Conservation (phyloP, 306 rosid genomes). For the Dalbergia cultrata region DNA sequence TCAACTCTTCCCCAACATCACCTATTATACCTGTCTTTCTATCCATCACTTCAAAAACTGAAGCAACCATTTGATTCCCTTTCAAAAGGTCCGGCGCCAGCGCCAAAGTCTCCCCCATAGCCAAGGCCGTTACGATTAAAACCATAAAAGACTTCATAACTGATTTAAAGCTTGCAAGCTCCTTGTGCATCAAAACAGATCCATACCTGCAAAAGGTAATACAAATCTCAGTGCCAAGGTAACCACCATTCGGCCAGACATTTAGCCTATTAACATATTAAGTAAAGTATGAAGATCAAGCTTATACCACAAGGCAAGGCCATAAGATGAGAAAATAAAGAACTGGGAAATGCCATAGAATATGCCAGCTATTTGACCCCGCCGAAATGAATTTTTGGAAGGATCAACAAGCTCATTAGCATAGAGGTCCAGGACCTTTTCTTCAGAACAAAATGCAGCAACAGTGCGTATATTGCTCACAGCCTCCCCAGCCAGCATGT, state of each 20-base stretch:
- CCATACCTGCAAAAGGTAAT: slow-evolving; percentile 77
- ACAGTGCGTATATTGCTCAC: slow-evolving; percentile 95
- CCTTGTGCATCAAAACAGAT: slow-evolving; percentile 88
- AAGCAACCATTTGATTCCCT: slow-evolving; percentile 96
- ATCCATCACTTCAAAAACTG: slow-evolving; percentile 85
- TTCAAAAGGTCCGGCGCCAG: slow-evolving; percentile 92
- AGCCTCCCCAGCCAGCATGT: slow-evolving; percentile 97
- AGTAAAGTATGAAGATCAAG: slow-evolving; percentile 28
- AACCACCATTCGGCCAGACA: slow-evolving; percentile 18
- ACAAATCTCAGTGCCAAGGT: slow-evolving; percentile 32
- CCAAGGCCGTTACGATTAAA: slow-evolving; percentile 86
- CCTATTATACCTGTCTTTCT: slow-evolving; percentile 70
- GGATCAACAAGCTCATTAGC: slow-evolving; percentile 84
- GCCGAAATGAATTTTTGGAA: slow-evolving; percentile 73
- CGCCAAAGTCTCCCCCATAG: slow-evolving; percentile 94
- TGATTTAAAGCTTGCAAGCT: slow-evolving; percentile 87
- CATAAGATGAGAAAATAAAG: slow-evolving; percentile 96
- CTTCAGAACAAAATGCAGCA: slow-evolving; percentile 94
- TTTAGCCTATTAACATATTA: slow-evolving; percentile 15
- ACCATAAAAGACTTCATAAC: slow-evolving; percentile 97
- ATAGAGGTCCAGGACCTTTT: slow-evolving; percentile 80
- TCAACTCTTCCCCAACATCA: slow-evolving; percentile 77
- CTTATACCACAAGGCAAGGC: slow-evolving; percentile 92
- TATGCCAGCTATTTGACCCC: slow-evolving; percentile 95
- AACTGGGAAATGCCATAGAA: slow-evolving; percentile 90